Evolutionary conservation across 2,329 filamentous ascomycete species (phyloP).

Genomic region (Cordyceps cateniannulata): DNA sequence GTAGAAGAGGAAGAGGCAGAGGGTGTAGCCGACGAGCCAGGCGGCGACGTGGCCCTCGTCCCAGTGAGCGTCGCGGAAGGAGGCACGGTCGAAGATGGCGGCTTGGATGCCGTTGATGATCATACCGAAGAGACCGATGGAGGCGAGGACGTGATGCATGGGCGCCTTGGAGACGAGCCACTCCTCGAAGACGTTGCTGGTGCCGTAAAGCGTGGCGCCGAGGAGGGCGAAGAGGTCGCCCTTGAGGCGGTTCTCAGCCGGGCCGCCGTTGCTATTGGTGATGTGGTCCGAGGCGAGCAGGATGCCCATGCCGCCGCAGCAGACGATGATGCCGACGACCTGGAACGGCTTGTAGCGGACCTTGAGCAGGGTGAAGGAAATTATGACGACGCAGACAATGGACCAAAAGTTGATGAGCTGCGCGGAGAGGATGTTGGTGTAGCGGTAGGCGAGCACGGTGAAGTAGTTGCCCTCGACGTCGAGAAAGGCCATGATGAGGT

Average conservation of each 20-base stretch:
- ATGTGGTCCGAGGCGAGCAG: constrained; percentile 85
- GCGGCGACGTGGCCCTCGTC: constrained; percentile 58
- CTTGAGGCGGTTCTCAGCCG: constrained; percentile 67
- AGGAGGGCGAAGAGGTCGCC: constrained; percentile 89
- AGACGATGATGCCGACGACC: constrained; percentile 79
- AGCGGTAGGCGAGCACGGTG: constrained; percentile 85
- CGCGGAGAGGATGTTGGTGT: constrained; percentile 86
- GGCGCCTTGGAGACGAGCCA: constrained; percentile 84
- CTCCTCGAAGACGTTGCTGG: constrained; percentile 88
- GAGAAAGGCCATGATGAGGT: constrained; percentile 83
- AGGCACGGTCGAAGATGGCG: constrained; percentile 79
- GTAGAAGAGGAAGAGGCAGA: constrained; percentile 81
- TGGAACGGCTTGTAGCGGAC: constrained; percentile 89
- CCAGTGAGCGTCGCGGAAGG: constrained; percentile 61
- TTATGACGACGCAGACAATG: constrained; percentile 81
- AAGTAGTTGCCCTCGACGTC: constrained; percentile 99
- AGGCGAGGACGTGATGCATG: constrained; percentile 87
- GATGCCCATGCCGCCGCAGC: constrained; percentile 84
- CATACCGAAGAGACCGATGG: constrained; percentile 81
- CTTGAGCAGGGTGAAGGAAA: constrained; percentile 75
- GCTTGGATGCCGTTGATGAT: constrained; percentile 88
- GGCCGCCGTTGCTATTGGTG: constrained; percentile 64
- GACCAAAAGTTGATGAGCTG: constrained; percentile 99
- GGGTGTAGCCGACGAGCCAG: constrained; percentile 84
- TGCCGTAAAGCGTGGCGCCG: constrained; percentile 84